phyloP scores from a whole-genome alignment of 208 protist genomes.

The Trypanosoma congolense region DNA sequence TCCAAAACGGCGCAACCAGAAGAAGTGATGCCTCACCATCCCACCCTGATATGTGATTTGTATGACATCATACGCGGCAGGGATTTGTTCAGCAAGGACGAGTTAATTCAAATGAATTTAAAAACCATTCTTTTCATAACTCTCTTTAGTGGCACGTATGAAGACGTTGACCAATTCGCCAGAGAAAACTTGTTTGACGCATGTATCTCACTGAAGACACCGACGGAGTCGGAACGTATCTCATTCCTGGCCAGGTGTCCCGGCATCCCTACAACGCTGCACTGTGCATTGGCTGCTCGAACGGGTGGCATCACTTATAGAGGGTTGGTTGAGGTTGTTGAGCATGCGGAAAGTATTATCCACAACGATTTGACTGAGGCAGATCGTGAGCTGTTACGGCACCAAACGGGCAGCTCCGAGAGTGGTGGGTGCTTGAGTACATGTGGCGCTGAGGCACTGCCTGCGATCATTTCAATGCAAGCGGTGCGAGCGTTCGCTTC shows the following conservation, averaged over 20 bases:
- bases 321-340: constrained; percentile 40
- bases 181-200: constrained; percentile 44
- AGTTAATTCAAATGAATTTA: constrained; percentile 20
- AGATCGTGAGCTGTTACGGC: not conserved
- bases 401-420: not conserved
- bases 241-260: constrained; percentile 29
- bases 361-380: constrained; percentile 4
- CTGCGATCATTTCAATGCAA: constrained; percentile 22
- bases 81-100: constrained; percentile 9
- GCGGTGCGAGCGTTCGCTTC: constrained; percentile 36
- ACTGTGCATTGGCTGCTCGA: constrained; percentile 41
- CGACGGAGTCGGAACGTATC: constrained; percentile 42
- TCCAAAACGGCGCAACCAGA: not conserved
- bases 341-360: constrained; percentile 12
- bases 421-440: not conserved
- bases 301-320: constrained; percentile 67
- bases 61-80: constrained; percentile 44
- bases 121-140: constrained; percentile 29
- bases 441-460: constrained; percentile 2
- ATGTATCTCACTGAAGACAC: constrained; percentile 40
- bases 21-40: constrained; percentile 19
- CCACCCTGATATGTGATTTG: constrained; percentile 43
- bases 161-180: constrained; percentile 39
- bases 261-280: constrained; percentile 10
- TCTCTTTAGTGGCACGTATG: constrained; percentile 41